Conservation (phyloP, 1,139 yeast genomes). For the Torulaspora pretoriensis region DNA sequence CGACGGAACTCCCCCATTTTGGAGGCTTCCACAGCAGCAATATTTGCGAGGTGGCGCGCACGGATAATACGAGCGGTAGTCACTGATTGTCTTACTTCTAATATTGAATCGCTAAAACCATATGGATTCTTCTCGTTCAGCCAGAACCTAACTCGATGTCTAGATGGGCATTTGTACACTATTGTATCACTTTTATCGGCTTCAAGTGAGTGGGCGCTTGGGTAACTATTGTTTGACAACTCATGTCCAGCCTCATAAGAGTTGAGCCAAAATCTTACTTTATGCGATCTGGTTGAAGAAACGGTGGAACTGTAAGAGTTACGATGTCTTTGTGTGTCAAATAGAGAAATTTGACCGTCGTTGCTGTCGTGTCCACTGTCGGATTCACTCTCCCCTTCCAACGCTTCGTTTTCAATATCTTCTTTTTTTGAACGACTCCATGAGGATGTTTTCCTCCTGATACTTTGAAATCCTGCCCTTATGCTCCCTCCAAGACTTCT, state of each 20-base stretch:
- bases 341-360: neutral
- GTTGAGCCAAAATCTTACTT: constrained; percentile 9
- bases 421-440: neutral
- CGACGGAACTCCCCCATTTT: constrained; percentile 7
- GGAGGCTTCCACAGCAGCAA: constrained; percentile 13
- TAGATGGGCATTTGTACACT: constrained; percentile 5
- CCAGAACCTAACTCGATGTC: constrained; percentile 11
- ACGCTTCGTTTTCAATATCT: neutral
- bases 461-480: neutral
- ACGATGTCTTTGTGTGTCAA: neutral
- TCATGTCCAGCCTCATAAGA: neutral
- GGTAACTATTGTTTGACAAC: neutral
- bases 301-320: neutral
- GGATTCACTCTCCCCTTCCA: neutral
- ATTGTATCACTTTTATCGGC: constrained; percentile 8
- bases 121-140: constrained; percentile 6
- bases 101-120: constrained; percentile 8
- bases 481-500: constrained; percentile 2
- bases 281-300: constrained; percentile 4
- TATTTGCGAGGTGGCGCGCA: constrained; percentile 6
- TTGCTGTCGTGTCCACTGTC: neutral
- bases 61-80: constrained; percentile 11
- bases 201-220: constrained; percentile 3
- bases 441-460: neutral
- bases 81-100: constrained; percentile 10